Evolutionary conservation across 2,329 filamentous ascomycete species (phyloP), one percentile per base, ranked within the genome.

Genomic region (Sporothrix sp.): DNA sequence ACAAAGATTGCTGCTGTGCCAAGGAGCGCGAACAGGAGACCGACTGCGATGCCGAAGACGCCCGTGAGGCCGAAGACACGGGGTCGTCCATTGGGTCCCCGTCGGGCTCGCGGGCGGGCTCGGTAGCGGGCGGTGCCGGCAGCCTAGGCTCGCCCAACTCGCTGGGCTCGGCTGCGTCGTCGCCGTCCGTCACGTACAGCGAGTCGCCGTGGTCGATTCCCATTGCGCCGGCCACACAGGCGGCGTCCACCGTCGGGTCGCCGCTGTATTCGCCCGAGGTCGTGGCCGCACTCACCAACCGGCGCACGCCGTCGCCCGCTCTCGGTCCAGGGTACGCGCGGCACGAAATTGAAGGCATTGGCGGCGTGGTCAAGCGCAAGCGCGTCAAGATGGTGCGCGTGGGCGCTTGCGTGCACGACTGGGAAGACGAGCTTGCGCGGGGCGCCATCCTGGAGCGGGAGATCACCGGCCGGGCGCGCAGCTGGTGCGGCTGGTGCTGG

Each of bases 401-500:
- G 0, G 91, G 90, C 1, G 85, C 84, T 4, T 87, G 84, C 55
- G 91, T 96, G 11, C 84, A 85, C 55, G 87, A 95, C 63, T 89
- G 83, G 69, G 85, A 87, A 57, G 87, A 91, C 61, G 87, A 94
- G 66, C 75, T 78, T 51, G 76, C 76, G 32, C 73, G 75, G 7
- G 80, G 79, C 4, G 73, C 75, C 52, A 84, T 85, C 57, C 70
- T 96, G 23, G 74, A 74, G 14, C 71, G 84, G 21, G 91, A 97
- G 66, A 75, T 82, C 49, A 71, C 71, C 13, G 86, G 87, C 1
- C 66, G 68, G 44, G 73, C 81, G 51, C 76, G 90, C 54, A 89
- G 85, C 62, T 95, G 88, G 87, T 97, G 90, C 65, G 87, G 85
- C 0, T 96, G 91, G 90, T 97, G 91, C 65, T 80, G 75, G 65